Percentiles rank a stretch among this genome's conserved stretches.
Evolutionary conservation across 768 basidiomycete species (phyloP).

Genomic region (Pseudohyphozyma bogoriensis): DNA sequence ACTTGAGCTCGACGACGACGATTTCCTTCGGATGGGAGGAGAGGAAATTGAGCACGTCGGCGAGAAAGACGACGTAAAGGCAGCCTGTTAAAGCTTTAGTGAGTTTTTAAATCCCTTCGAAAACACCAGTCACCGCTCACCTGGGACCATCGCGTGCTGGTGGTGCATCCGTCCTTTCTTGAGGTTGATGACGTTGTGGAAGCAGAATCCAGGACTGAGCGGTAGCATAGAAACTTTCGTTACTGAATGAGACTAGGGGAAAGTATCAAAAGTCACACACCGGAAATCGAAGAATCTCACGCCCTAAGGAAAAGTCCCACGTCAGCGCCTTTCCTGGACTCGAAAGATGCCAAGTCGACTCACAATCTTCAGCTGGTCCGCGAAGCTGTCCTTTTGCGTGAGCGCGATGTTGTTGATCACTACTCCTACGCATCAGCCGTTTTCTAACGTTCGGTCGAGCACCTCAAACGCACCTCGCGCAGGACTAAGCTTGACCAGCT

Average conservation of each 20-base stretch:
- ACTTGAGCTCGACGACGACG: conserved; percentile 3
- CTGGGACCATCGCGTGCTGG: conserved; percentile 1
- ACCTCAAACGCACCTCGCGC: not conserved
- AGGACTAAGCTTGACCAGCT: not conserved
- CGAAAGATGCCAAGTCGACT: not conserved
- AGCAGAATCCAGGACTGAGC: not conserved
- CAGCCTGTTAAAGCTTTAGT: not conserved
- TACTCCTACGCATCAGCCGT: not conserved
- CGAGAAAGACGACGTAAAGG: not conserved
- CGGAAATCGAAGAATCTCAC: conserved; percentile 4
- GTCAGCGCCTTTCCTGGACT: not conserved
- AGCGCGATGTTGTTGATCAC: conserved; percentile 4
- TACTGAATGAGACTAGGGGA: too few relatives aligned
- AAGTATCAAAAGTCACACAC: too few relatives aligned
- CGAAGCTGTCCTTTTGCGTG: not conserved
- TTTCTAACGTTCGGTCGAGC: not conserved
- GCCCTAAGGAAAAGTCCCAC: not conserved
- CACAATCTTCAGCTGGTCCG: not conserved
- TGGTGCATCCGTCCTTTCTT: not conserved
- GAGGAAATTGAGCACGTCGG: conserved; percentile 2
- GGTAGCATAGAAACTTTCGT: too few relatives aligned
- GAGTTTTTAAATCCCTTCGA: too few relatives aligned
- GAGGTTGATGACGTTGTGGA: not conserved
- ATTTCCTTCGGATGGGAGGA: not conserved
- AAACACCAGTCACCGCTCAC: not conserved